Evolutionary conservation across 1,139 yeast species (phyloP).

Genomic region (Zygotorulaspora mrakii): DNA sequence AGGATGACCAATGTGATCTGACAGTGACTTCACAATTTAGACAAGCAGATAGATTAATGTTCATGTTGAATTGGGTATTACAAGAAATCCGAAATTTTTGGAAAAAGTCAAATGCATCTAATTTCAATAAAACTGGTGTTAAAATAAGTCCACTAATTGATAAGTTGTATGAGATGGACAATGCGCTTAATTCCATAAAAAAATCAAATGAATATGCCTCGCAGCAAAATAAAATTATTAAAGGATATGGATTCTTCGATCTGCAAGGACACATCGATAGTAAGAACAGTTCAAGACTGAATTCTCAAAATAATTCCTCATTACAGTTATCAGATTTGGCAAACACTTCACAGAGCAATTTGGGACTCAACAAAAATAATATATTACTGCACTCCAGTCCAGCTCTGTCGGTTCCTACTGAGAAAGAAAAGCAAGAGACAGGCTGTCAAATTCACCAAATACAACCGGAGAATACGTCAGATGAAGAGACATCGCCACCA

Average conservation of each 20-base stretch:
- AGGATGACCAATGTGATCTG: slow-evolving; percentile 62
- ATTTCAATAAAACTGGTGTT: slow-evolving; percentile 38
- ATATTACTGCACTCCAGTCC: slow-evolving; percentile 18
- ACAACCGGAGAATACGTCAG: slow-evolving; percentile 16
- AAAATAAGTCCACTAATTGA: slow-evolving; percentile 37
- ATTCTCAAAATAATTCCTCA: slow-evolving; percentile 22
- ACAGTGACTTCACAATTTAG: slow-evolving; percentile 65
- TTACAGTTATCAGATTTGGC: slow-evolving; percentile 23
- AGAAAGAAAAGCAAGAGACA: slow-evolving; percentile 30
- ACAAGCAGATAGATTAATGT: slow-evolving; percentile 65
- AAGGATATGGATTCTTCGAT: slow-evolving; percentile 74
- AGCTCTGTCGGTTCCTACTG: slow-evolving; percentile 27
- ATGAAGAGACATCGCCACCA: slow-evolving; percentile 5
- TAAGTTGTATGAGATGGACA: slow-evolving; percentile 34
- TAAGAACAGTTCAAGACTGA: slow-evolving; percentile 24
- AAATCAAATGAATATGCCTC: slow-evolving; percentile 19
- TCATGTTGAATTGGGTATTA: slow-evolving; percentile 59
- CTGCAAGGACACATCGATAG: slow-evolving; percentile 48
- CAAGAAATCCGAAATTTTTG: slow-evolving; percentile 48
- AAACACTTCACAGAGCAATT: slow-evolving; percentile 7
- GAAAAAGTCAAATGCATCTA: slow-evolving; percentile 40
- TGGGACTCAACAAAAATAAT: slow-evolving; percentile 3
- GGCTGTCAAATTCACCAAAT: slow-evolving; percentile 29
- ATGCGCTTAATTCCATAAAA: slow-evolving; percentile 22
- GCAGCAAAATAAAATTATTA: slow-evolving; percentile 14